Evolutionary conservation across 192 early-diverging fungal species (phyloP).

Genomic region (Fimicolochytrium jonesii): DNA sequence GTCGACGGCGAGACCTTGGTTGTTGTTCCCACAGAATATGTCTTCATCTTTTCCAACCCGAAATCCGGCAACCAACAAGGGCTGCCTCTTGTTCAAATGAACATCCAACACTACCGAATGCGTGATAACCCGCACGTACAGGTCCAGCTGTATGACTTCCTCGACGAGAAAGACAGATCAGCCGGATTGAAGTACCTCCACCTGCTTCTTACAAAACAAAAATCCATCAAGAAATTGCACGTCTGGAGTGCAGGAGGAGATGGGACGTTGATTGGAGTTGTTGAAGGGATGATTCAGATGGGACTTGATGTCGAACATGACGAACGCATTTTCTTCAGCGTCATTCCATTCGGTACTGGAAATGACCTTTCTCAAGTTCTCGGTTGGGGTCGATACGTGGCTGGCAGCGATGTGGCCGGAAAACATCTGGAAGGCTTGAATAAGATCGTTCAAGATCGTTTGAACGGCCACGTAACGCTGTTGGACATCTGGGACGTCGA

Average conservation of each 20-base stretch:
- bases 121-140: constrained; percentile 56
- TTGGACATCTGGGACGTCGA: constrained; percentile 67
- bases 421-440: constrained; percentile 50
- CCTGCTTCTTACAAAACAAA: constrained; percentile 43
- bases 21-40: constrained; percentile 4
- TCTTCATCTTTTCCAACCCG: constrained; percentile 13
- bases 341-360: constrained; percentile 71
- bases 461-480: constrained; percentile 57
- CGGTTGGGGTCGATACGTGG: constrained; percentile 68
- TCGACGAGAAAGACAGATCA: constrained; percentile 43
- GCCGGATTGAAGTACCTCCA: constrained; percentile 56
- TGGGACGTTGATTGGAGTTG: constrained; percentile 65
- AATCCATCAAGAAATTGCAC: constrained; percentile 44
- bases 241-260: constrained; percentile 74
- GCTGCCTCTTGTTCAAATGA: background rate
- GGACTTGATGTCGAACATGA: background rate
- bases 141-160: constrained; percentile 62
- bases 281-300: constrained; percentile 47
- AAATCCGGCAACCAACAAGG: constrained; percentile 2
- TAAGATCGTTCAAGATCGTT: constrained; percentile 46
- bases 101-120: constrained; percentile 58
- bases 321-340: constrained; percentile 12
- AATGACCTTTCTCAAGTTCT: constrained; percentile 70
- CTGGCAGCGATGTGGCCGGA: constrained; percentile 48
- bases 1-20: no score